Base-by-base conservation (phyloP, 2,329 filamentous ascomycete genomes). In the Neonectria punicea region DNA sequence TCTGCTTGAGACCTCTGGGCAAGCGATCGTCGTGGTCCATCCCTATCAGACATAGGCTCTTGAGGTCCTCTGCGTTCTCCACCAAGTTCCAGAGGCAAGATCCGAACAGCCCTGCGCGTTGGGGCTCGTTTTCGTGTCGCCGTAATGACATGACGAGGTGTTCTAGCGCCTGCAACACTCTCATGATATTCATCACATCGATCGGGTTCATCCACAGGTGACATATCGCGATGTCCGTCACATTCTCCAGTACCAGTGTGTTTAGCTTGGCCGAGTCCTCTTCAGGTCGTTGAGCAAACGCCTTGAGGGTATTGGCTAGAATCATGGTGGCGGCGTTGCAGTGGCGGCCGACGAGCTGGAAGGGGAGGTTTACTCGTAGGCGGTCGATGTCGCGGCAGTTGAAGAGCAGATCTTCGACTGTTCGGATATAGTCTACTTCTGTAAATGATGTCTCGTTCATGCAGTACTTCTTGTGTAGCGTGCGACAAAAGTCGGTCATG, bases 261-360 rank as follows among this genome's bases (percentile, higher is more conserved):
- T 81, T 79, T 4, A 87, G 77, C 3, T 73, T 61, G 34, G 76
- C 75, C 9, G 81, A 81, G 56, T 80, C 79, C 59, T 84, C 83
- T 60, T 84, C 80, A 1, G 80, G 78, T 7, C 85, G 79, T 32
- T 77, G 74, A 3, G 81, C 81, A 55, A 87, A 76, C 4, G 82
- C 83, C 65, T 84, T 83, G 62, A 87, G 76, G 4, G 82, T 85
- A 61, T 85, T 86, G 56, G 84, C 84, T 16, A 87, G 75, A n/a
- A 87, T 81, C 68, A 84, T 80, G 10, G 84, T 87, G 18, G 83
- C 80, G 47, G 83, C 81, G 61, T 80, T 79, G 64, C 80, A 83
- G 63, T 82, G 77, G 10, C 77, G 76, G 16, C 81, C 82, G 11
- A 86, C 79, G 9, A 87, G 77, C 68, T 85, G 83, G 63, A 85